Conservation (phyloP, 306 rosid species). For the Spatholobus suberectus region DNA sequence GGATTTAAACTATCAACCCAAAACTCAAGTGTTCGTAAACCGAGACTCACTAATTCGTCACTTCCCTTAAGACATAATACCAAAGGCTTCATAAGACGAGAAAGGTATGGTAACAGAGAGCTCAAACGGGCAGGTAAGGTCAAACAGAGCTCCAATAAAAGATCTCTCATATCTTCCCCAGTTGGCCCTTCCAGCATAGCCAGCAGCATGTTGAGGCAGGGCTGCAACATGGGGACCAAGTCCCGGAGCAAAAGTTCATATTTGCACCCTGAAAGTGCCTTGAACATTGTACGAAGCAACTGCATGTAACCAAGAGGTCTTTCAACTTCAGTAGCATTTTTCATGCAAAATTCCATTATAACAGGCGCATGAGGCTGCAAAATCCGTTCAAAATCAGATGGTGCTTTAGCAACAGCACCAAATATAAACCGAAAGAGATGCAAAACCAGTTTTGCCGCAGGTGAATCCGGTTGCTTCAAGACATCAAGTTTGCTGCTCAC, state of each 20-base stretch:
- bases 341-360: slow-evolving; percentile 95
- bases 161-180: slow-evolving; percentile 96
- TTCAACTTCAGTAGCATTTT: slow-evolving; percentile 92
- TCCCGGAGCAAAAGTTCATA: slow-evolving; percentile 95
- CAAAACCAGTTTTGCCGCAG: slow-evolving; percentile 87
- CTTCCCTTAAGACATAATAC: slow-evolving; percentile 90
- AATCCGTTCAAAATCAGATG: slow-evolving; percentile 94
- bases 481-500: slow-evolving; percentile 90
- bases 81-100: slow-evolving; percentile 97
- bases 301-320: slow-evolving; percentile 97
- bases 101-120: slow-evolving; percentile 87
- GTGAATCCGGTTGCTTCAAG: slow-evolving; percentile 87
- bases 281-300: slow-evolving; percentile 87
- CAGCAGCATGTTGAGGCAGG: slow-evolving; percentile 95
- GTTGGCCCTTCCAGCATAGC: slow-evolving; percentile 98
- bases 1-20: slow-evolving; percentile 99
- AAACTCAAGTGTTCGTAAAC: slow-evolving; percentile 93
- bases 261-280: slow-evolving; percentile 89
- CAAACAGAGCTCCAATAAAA: slow-evolving; percentile 91
- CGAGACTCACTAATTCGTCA: slow-evolving; percentile 92
- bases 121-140: slow-evolving; percentile 98
- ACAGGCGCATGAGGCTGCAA: slow-evolving; percentile 98
- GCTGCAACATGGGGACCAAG: slow-evolving; percentile 86
- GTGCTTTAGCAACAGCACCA: slow-evolving; percentile 95
- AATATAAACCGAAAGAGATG: slow-evolving; percentile 93